Evolutionary conservation across 257 asterid species (phyloP).

Genomic region (Lantana camara): DNA sequence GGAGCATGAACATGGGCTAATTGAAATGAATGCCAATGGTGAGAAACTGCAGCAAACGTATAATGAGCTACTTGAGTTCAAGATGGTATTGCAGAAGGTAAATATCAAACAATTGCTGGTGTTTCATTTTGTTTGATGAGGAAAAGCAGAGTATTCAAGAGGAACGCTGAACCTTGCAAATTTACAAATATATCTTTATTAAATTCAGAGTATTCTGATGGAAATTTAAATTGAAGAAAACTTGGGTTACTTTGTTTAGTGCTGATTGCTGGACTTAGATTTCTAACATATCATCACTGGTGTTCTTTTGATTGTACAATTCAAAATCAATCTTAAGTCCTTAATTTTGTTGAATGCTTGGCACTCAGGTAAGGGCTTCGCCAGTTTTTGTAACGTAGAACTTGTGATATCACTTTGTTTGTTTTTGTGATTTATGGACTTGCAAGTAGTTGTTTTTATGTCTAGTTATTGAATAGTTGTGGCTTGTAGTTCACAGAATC

Average conservation of each 20-base stretch:
- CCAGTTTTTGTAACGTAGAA: not conserved
- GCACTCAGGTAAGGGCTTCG: not conserved
- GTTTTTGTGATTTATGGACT: constrained; percentile 18
- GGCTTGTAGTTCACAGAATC: not conserved
- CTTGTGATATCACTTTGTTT: constrained; percentile 10
- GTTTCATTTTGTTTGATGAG: constrained; percentile 17
- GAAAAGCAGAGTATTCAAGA: not conserved
- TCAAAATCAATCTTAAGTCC: constrained; percentile 12
- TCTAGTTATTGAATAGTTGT: not conserved
- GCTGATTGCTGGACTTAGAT: not conserved
- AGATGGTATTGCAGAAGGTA: constrained; percentile 97
- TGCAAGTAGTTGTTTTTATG: not conserved
- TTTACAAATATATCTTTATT: not conserved
- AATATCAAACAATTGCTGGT: constrained; percentile 18
- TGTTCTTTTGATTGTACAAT: not conserved
- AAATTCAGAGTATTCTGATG: not conserved
- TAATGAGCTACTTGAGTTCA: constrained; percentile 96
- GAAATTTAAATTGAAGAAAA: not conserved
- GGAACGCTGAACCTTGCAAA: not conserved
- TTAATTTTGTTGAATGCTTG: constrained; percentile 1
- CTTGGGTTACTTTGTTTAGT: not conserved
- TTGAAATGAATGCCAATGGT: constrained; percentile 87
- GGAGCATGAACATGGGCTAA: constrained; percentile 95
- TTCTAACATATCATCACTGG: not conserved
- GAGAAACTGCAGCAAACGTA: constrained; percentile 85